Conservation (phyloP, 495 filamentous ascomycete genomes). For the Tuber melanosporum region DNA sequence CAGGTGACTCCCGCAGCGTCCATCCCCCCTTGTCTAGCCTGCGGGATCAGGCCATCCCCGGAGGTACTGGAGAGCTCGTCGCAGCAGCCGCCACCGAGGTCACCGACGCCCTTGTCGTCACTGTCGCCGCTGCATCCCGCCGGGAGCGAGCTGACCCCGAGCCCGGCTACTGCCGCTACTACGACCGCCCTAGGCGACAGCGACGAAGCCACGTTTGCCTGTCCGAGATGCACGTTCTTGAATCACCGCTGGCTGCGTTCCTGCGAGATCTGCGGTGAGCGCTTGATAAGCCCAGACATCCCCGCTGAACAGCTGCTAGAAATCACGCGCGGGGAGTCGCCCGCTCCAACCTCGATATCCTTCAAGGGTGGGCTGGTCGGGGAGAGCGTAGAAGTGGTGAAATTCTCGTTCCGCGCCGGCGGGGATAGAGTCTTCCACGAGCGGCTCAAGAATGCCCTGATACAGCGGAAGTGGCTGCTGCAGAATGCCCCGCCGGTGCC, state of each 20-base stretch:
- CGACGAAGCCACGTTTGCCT: constrained; percentile 53
- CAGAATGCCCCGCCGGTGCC: constrained; percentile 89
- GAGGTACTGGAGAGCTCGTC: constrained; percentile 43
- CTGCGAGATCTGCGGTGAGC: constrained; percentile 87
- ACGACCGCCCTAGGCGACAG: neutral
- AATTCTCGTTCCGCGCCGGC: constrained; percentile 82
- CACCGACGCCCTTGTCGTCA: constrained; percentile 31
- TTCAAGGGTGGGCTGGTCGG: constrained; percentile 35
- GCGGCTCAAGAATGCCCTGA: constrained; percentile 73
- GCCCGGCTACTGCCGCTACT: constrained; percentile 4
- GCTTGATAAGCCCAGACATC: constrained; percentile 57
- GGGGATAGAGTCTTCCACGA: constrained; percentile 89
- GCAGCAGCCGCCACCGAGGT: constrained; percentile 31
- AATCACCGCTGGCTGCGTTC: constrained; percentile 82
- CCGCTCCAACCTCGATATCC: constrained; percentile 56
- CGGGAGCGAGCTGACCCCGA: constrained; percentile 9
- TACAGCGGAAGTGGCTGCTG: constrained; percentile 93
- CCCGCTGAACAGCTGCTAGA: constrained; percentile 37
- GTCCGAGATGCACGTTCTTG: constrained; percentile 85
- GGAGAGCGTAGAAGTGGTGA: constrained; percentile 58
- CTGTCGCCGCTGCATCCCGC: constrained; percentile 41
- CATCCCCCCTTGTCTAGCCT: constrained; percentile 80
- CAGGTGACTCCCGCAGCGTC: constrained; percentile 63
- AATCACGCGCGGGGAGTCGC: constrained; percentile 60
- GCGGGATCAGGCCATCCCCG: constrained; percentile 80